phyloP scores from a whole-genome alignment of 345 rosid species.

The Ceriops decandra region DNA sequence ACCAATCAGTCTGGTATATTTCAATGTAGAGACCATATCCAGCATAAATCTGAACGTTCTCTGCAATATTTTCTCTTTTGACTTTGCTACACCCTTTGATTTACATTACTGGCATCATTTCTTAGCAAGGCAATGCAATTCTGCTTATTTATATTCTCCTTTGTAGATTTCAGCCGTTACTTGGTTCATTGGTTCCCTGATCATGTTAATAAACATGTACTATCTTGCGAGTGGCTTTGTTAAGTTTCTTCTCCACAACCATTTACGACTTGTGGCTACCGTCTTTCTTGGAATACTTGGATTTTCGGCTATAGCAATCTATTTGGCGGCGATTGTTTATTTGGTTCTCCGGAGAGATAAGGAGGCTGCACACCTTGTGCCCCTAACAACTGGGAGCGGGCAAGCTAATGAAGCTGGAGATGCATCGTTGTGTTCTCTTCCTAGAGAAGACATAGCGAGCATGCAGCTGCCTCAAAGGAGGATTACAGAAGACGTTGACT shows the following conservation, averaged over 20 bases:
- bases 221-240: constrained; percentile 55
- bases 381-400: constrained; percentile 38
- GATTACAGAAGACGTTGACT: constrained; percentile 7
- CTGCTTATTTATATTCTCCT: neutral
- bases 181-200: constrained; percentile 69
- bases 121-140: too few relatives aligned
- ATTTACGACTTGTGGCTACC: constrained; percentile 35
- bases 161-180: constrained; percentile 64
- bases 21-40: neutral
- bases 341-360: constrained; percentile 63
- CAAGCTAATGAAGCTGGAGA: constrained; percentile 25
- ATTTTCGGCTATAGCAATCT: constrained; percentile 49
- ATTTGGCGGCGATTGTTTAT: constrained; percentile 66
- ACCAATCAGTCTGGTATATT: neutral
- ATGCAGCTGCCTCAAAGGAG: constrained; percentile 66
- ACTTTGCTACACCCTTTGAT: too few relatives aligned
- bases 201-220: constrained; percentile 75
- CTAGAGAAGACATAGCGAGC: constrained; percentile 61
- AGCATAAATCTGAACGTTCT: too few relatives aligned
- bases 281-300: constrained; percentile 62
- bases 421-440: constrained; percentile 28
- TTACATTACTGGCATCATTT: too few relatives aligned
- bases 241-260: constrained; percentile 48
- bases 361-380: constrained; percentile 36
- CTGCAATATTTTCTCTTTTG: too few relatives aligned